Conservation (phyloP, 2,329 filamentous ascomycete species). For the Talaromyces sp. region DNA sequence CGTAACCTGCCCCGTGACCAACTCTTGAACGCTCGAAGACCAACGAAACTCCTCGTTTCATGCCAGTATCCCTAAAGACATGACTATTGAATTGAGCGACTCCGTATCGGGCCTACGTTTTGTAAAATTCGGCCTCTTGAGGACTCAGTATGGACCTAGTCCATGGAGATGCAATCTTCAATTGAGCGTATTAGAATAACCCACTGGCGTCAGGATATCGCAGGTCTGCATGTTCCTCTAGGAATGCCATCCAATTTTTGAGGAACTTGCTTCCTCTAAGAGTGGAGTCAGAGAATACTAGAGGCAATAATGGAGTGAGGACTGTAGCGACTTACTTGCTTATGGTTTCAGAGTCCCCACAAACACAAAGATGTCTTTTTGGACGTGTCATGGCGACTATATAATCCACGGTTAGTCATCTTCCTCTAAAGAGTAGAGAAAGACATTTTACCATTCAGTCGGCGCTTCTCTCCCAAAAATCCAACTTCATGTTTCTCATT, state of each 20-base stretch:
- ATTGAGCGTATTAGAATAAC: constrained; percentile 25
- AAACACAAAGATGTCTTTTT: constrained; percentile 82
- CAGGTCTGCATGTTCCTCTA: constrained; percentile 87
- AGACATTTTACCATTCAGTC: constrained; percentile 76
- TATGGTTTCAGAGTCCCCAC: constrained; percentile 93
- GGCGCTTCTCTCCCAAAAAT: constrained; percentile 86
- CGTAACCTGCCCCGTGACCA: too few species aligned
- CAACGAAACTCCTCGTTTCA: too few species aligned
- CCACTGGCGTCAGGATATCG: constrained; percentile 70
- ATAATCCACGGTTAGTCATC: constrained; percentile 16
- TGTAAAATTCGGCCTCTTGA: too few species aligned
- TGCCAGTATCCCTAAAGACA: too few species aligned
- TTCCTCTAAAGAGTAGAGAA: background rate
- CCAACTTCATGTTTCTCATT: constrained; percentile 85
- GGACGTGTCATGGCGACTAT: constrained; percentile 95
- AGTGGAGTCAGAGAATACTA: background rate
- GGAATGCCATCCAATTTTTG: constrained; percentile 83
- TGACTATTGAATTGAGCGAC: too few species aligned
- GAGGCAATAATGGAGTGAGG: too few species aligned
- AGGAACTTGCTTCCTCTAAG: constrained; percentile 78
- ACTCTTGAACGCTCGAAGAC: too few species aligned
- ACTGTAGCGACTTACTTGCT: too few species aligned
- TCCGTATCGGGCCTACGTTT: too few species aligned
- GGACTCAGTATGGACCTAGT: too few species aligned
- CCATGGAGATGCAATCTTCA: background rate